phyloP scores from a whole-genome alignment of 148 eudicot genomes.

The Rhododendron griersonianum region DNA sequence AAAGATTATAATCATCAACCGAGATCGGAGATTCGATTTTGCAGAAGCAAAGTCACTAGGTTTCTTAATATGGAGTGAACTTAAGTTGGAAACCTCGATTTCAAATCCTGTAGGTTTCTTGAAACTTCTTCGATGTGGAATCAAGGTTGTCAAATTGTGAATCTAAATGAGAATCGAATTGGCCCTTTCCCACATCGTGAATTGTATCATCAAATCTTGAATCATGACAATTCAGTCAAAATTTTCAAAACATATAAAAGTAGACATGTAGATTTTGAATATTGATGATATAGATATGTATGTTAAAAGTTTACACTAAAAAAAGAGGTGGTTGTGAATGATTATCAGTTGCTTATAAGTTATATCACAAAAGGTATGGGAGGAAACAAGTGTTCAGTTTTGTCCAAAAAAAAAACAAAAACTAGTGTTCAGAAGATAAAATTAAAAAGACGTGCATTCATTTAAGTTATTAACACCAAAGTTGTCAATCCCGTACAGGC shows the following conservation, averaged over 20 bases:
- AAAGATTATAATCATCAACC: not conserved
- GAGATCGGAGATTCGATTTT: not conserved
- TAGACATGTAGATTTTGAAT: not conserved
- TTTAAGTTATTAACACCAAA: not conserved
- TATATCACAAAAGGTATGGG: not conserved
- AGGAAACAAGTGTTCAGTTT: not conserved
- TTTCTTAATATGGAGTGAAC: not conserved
- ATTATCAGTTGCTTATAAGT: not conserved
- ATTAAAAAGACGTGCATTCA: not conserved
- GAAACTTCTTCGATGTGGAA: not conserved
- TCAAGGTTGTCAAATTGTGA: not conserved
- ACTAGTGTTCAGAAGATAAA: not conserved
- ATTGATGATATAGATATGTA: not conserved
- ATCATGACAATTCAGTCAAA: not conserved
- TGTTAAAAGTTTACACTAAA: not conserved
- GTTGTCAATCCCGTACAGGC: too few species aligned
- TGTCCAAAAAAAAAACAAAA: too few species aligned
- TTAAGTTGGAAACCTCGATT: not conserved
- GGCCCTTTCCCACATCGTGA: not conserved
- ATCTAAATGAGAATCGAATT: not conserved
- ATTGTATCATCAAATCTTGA: not conserved
- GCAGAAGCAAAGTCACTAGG: not conserved
- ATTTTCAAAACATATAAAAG: not conserved
- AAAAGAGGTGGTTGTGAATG: not conserved
- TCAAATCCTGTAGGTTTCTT: not conserved